A percentile compares a stretch with the other conserved stretches of the same genome.
Conservation (phyloP, 2,329 filamentous ascomycete genomes). For the Davidsoniella australis region DNA sequence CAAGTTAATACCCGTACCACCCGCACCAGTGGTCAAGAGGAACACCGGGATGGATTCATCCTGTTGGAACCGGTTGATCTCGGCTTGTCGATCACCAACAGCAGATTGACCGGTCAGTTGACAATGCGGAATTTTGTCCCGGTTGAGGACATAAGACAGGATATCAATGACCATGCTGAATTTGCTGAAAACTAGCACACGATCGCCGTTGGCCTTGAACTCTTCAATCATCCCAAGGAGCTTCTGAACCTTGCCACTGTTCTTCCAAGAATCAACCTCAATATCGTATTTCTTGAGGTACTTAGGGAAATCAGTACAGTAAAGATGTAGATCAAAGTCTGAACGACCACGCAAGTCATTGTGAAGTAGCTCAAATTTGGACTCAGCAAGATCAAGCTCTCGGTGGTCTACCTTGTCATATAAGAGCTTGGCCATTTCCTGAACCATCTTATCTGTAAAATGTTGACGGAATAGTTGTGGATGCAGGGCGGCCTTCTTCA, state of each 20-base stretch:
- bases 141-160: constrained; percentile 63
- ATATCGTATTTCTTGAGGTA: constrained; percentile 38
- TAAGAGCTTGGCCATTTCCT: constrained; percentile 61
- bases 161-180: constrained; percentile 89
- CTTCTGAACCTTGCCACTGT: constrained; percentile 70
- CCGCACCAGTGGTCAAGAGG: constrained; percentile 80
- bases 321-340: constrained; percentile 48
- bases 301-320: constrained; percentile 40
- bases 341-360: constrained; percentile 40
- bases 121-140: constrained; percentile 56
- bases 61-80: constrained; percentile 74
- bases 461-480: constrained; percentile 71
- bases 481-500: constrained; percentile 84
- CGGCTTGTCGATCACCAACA: constrained; percentile 66
- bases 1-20: constrained; percentile 92
- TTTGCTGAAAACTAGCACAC: constrained; percentile 80
- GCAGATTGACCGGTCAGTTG: constrained; percentile 75
- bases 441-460: constrained; percentile 58
- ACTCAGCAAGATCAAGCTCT: constrained; percentile 34
- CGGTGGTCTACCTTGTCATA: constrained; percentile 47
- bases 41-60: constrained; percentile 72
- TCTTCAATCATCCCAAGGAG: constrained; percentile 55
- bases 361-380: constrained; percentile 33
- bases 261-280: constrained; percentile 34
- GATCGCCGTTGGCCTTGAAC: constrained; percentile 67